Evolutionary conservation across 2,329 filamentous ascomycete species (phyloP).

Genomic region (Calonectria ilicicola): DNA sequence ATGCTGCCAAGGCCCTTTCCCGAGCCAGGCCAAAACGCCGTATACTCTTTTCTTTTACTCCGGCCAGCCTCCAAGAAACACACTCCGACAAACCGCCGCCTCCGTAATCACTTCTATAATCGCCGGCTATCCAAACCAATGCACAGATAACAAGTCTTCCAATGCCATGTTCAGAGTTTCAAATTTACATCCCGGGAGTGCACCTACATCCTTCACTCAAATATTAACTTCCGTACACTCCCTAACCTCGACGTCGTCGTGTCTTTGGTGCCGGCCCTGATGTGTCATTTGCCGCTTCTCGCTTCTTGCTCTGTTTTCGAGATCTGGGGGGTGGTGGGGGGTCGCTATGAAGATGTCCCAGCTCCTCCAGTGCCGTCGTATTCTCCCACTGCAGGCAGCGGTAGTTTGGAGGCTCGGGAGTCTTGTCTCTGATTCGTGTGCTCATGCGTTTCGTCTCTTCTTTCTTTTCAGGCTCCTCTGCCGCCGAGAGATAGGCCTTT

Average conservation of each 20-base stretch:
- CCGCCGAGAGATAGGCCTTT: conserved; percentile 71
- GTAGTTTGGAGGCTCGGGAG: conserved; percentile 59
- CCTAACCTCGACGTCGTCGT: conserved; percentile 41
- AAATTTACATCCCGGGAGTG: conserved; percentile 13
- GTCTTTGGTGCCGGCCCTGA: conserved; percentile 46
- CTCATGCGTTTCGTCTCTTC: conserved; percentile 59
- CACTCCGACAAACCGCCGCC: conserved; percentile 10
- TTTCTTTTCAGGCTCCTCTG: conserved; percentile 51
- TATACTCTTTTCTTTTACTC: conserved; percentile 34
- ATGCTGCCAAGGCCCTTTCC: conserved; percentile 31
- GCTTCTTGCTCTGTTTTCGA: conserved; percentile 65
- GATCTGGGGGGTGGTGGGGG: conserved; percentile 63
- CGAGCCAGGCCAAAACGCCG: conserved; percentile 38
- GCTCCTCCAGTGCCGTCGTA: conserved; percentile 66
- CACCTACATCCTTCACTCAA: not conserved
- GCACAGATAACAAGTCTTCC: conserved; percentile 8
- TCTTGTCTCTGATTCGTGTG: conserved; percentile 58
- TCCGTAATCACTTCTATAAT: conserved; percentile 15
- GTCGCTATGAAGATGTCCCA: conserved; percentile 69
- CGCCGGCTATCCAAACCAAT: conserved; percentile 18
- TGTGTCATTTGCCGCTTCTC: conserved; percentile 54
- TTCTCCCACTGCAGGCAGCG: conserved; percentile 68
- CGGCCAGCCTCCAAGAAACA: conserved; percentile 18
- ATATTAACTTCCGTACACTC: not conserved
- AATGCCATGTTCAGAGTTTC: conserved; percentile 3